A percentile compares a stretch with the other conserved stretches of the same genome.
Evolutionary conservation across 306 rosid genomes (phyloP).

Genomic region (Prunus mume): DNA sequence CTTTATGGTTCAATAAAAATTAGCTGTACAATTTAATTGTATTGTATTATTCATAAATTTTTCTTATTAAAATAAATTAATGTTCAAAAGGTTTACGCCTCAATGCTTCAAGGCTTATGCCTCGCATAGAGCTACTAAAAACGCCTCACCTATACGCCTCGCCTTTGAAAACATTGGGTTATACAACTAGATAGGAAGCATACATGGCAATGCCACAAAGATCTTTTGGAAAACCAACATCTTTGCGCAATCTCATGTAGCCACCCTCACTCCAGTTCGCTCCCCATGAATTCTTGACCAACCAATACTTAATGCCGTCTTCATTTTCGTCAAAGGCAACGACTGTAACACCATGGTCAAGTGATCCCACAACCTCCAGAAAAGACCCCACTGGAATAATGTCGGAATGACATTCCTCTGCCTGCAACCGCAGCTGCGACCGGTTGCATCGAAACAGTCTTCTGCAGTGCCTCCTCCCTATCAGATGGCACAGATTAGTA

Average conservation of each 20-base stretch:
- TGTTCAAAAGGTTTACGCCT: too few relatives aligned
- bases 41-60: too few relatives aligned
- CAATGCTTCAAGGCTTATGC: too few relatives aligned
- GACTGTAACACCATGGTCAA: not conserved
- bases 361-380: not conserved
- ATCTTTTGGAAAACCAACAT: not conserved
- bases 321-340: not conserved
- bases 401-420: not conserved
- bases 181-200: not conserved
- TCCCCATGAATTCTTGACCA: slow-evolving; percentile 27
- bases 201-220: not conserved
- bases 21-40: too few relatives aligned
- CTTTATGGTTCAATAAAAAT: too few relatives aligned
- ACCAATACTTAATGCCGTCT: not conserved
- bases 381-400: not conserved
- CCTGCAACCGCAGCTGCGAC: not conserved
- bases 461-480: not conserved
- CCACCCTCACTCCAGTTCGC: not conserved
- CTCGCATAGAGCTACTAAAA: too few relatives aligned
- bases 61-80: too few relatives aligned
- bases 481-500: not conserved
- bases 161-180: too few relatives aligned
- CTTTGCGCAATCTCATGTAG: not conserved
- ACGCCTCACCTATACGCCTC: too few relatives aligned
- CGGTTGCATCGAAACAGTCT: not conserved